Conservation (phyloP, 495 filamentous ascomycete genomes). For the Hyaloscypha finlandica region DNA sequence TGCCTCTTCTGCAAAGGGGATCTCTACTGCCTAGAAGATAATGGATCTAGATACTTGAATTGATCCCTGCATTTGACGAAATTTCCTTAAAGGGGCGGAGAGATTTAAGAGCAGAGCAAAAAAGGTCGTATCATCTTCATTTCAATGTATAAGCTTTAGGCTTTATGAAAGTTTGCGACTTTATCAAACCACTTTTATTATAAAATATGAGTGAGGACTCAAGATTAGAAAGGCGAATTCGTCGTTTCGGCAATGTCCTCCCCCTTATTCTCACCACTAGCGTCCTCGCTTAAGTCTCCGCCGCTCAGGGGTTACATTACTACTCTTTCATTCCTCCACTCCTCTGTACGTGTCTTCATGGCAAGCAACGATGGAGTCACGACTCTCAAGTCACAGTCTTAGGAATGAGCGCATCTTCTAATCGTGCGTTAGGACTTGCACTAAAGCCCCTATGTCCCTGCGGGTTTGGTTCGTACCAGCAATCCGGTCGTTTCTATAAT, state of each 20-base stretch:
- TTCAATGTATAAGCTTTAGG: no score
- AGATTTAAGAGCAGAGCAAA: background rate
- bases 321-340: no score
- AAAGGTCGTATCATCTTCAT: background rate
- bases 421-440: no score
- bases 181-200: background rate
- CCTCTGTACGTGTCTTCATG: no score
- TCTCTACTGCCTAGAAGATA: conserved; percentile 66
- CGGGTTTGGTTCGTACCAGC: no score
- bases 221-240: background rate
- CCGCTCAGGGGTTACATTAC: background rate
- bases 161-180: no score
- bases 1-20: conserved; percentile 36
- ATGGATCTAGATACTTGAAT: conserved; percentile 62
- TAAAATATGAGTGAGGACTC: background rate
- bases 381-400: no score
- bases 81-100: background rate
- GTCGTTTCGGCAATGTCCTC: background rate
- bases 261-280: background rate
- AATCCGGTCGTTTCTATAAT: no score
- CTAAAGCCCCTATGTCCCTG: background rate
- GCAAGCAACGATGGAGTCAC: no score
- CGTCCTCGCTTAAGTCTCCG: background rate
- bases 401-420: no score
- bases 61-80: conserved; percentile 28